Base-by-base conservation (phyloP, 441 rosid genomes). In the Croton setiger region DNA sequence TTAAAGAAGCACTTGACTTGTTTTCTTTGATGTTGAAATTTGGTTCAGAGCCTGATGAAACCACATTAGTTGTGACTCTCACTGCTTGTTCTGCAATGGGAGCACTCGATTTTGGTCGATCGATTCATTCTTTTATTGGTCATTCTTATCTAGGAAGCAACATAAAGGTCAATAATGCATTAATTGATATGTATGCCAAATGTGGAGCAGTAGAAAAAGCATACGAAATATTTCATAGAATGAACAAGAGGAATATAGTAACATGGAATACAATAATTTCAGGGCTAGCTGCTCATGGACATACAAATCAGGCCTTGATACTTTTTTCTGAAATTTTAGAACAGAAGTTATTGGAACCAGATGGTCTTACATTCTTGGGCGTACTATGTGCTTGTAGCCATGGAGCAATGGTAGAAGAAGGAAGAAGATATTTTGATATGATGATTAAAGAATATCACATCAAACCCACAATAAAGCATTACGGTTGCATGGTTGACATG, bases 11-110 rank as follows among this genome's bases (percentile, higher is more conserved):
- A 9, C 74, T 86, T 44, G 68, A 55, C 0, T 60, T 85, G 70
- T 87, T 89, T 39, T 39, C 73, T 36, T 72, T 53, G 63, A 84
- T 84, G 89, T 69, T 78, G 66, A 70, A 3, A 66, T 75, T 55
- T 7, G 60, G 72, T 15, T 7, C 31, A 8, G 54, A 66, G 54
- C 75, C 75, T 17, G 68, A 66, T 31, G 75, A 70, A 47, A 75
- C 55, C 21, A 75, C 64, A 13, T 37, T 70, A 11, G 78, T 66
- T 70, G 67, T 53, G 47, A 55, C 18, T 27, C 63, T 70, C 2
- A 59, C 68, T 1, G 74, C 74, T 1, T 60, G 64, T 53, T 65
- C 74, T 53, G 36, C 58, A 6, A 2, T 60, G 44, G 74, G 63
- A 4, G 67, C 71, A 27, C 47, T 70, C 12, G 67, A 60, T 54